These are phyloP conservation scores for Tephrocybe sp. DNA, from an alignment of 768 basidiomycete species.

Conservation along the genomic window DNA sequence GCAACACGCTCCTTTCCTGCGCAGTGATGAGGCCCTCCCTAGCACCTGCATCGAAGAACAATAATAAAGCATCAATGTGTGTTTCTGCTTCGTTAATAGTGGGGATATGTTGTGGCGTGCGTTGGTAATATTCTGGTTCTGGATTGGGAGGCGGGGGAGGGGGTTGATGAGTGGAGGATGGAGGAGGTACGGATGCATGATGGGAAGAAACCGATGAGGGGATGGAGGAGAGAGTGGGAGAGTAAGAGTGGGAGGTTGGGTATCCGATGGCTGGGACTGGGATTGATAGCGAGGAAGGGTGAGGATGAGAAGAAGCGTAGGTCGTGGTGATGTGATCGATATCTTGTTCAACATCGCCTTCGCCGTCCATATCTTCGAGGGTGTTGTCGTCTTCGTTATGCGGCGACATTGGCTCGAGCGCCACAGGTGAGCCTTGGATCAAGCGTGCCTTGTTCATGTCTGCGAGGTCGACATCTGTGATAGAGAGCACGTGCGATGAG, in stretches of 20 bases:
- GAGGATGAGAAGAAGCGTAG: no score
- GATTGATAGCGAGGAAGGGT: no score
- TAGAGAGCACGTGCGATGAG: constrained; percentile 55
- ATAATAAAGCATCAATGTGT: constrained; percentile 51
- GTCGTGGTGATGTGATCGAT: no score
- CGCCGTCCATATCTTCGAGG: no score
- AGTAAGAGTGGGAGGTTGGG: constrained; percentile 22
- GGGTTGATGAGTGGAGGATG: not conserved
- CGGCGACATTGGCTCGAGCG: no score
- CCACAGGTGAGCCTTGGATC: constrained; percentile 33
- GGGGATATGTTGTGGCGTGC: constrained; percentile 22
- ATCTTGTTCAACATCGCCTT: no score
- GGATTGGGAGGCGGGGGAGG: not conserved
- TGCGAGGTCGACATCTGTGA: no score
- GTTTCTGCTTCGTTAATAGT: constrained; percentile 50
- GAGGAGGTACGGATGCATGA: no score
- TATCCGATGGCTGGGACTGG: no score
- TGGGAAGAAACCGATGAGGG: no score
- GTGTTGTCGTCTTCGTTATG: no score
- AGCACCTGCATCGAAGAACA: constrained; percentile 41
- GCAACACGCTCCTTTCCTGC: constrained; percentile 39
- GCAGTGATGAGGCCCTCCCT: constrained; percentile 26
- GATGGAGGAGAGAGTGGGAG: constrained; percentile 27
- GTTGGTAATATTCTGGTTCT: not conserved
- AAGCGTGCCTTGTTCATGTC: constrained; percentile 89